Base-by-base conservation (phyloP, 2,329 filamentous ascomycete species). In the Colletotrichum eremochloae region DNA sequence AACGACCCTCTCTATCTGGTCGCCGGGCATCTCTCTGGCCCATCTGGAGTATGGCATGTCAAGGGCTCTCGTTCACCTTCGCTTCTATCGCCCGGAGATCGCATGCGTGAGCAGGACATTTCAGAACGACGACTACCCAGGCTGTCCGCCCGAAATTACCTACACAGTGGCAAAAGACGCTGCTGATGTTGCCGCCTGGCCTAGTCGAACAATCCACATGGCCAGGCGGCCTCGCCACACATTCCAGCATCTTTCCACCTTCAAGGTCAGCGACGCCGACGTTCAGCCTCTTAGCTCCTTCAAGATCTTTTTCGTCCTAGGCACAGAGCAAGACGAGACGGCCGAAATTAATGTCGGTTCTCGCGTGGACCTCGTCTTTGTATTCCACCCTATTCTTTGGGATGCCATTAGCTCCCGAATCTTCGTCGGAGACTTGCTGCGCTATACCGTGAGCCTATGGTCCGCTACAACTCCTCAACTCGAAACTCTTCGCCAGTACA, bases 351-450 rank as follows among this genome's bases (percentile, higher is more conserved):
- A 14, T 5, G 18, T 55, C 15, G 52, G 52, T 9, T 7, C 52
- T 20, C 7, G 15, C 15, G 11, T 55, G 31, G 5, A 36, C 0
- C 29, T 55, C 7, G 31, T 36, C 52, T 55, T 55, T 20, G 31
- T 9, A 20, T 55, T 55, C 31, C 52, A 36, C 42, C 57, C 40
- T 18, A 11, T 60, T 15, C 40, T 44, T 14, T 60, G 40, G 57
- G 57, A 60, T 29, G 18, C 40, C 40, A 29, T 60, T 14, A 60
- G 57, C 40, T 20, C 57, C 15, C 57, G 29, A 8, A 29, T 18
- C 8, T 60, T 60, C 20, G 57, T 60, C 0, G 57, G 57, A 24
- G 57, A 60, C 40, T 20, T 60, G 24, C 57, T 60, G 57, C 57
- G 57, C 38, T 44, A 18, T 15, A 9, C 11, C 24, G 57, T 40